Base-by-base conservation (phyloP, 2,329 filamentous ascomycete genomes). In the Alternaria sp. region DNA sequence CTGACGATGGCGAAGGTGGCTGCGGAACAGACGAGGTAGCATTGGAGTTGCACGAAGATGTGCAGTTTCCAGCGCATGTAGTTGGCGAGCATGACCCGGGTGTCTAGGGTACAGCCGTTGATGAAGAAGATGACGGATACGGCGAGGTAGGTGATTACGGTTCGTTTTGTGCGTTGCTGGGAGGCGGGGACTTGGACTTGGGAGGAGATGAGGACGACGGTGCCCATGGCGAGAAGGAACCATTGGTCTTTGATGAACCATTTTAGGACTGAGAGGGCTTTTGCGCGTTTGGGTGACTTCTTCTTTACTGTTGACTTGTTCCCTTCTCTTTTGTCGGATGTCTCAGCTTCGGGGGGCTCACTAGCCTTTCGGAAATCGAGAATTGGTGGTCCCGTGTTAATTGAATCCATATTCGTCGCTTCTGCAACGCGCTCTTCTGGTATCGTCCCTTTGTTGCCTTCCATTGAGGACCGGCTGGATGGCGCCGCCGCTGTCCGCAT, bases 101-200 rank as follows among this genome's bases (percentile, higher is more conserved):
- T 88, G 8, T 89, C 85, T 17, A 93, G 86, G 55, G 90, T 91
- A 69, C 91, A 84, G 4, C 90, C 90, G 59, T 89, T 91, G 67
- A 92, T 84, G 60, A 92, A 82, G 77, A 93, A 93, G 70, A 92
- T 91, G 70, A 91, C 79, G 17, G 85, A 87, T 28, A 93, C 88
- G 19, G 86, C 88, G 30, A 90, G 88, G 74, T 93, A 93, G 28
- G 91, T 83, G 57, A 92, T 80, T 9, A 83, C 78, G 13, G 80
- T 83, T 51, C 83, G 78, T 70, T 86, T 87, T 50, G 79, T 79
- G 4, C 81, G 77, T 61, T 86, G 81, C 7, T 86, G 81, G 72
- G 88, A 81, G 80, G 86, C 79, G 81, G 87, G 70, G 79, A 89
- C 79, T 78, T 86, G 78, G 83, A 82, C 80, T 71, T 85, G 85